These are phyloP conservation scores for Apiospora sp. DNA, from an alignment of 2,329 filamentous ascomycete genomes.

Conservation along the genomic window DNA sequence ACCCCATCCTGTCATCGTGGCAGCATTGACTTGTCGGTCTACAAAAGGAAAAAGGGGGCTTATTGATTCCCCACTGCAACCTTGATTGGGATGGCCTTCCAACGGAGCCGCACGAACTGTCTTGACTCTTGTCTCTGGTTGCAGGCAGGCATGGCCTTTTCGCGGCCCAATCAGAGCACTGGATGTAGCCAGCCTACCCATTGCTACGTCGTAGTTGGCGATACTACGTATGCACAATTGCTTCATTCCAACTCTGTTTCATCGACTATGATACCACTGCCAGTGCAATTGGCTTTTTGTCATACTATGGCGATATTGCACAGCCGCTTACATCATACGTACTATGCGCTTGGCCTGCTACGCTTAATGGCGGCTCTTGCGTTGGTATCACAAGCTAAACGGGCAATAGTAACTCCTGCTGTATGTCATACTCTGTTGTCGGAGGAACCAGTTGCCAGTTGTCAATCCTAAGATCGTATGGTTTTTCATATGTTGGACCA, in stretches of 20 bases:
- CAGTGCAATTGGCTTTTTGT: neutral
- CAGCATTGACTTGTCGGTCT: slow-evolving; percentile 6
- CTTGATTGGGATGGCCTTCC: neutral
- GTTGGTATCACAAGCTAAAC: neutral
- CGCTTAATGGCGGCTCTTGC: neutral
- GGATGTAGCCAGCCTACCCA: neutral
- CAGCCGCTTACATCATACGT: neutral
- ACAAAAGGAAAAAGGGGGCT: neutral
- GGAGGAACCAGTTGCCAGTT: neutral
- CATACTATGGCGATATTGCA: neutral
- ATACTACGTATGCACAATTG: neutral
- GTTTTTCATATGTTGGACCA: too few relatives aligned
- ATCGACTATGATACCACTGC: neutral
- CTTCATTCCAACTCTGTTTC: neutral
- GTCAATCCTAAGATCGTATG: neutral
- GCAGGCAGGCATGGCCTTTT: neutral
- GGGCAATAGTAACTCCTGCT: neutral
- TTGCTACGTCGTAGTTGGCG: neutral
- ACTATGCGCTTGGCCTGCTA: neutral
- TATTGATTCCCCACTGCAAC: neutral
- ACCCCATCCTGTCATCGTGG: slow-evolving; percentile 13
- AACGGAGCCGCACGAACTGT: slow-evolving; percentile 18
- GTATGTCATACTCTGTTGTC: neutral
- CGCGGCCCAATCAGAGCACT: neutral
- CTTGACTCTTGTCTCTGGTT: slow-evolving; percentile 4